phyloP scores from a whole-genome alignment of 192 early-diverging fungal species.

The Funneliformis mosseae region DNA sequence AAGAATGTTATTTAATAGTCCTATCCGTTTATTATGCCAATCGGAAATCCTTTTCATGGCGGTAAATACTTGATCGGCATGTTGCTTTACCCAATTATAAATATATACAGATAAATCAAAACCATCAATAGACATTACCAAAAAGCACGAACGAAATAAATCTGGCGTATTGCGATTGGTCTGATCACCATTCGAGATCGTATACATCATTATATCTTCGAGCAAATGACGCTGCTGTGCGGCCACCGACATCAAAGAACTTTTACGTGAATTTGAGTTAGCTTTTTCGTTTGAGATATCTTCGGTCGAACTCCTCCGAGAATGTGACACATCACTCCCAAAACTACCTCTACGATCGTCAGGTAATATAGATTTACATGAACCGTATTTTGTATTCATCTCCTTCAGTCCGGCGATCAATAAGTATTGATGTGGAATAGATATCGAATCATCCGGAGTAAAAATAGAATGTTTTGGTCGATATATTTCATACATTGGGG shows the following conservation, averaged over 20 bases:
- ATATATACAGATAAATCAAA: slow-evolving; percentile 47
- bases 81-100: slow-evolving; percentile 55
- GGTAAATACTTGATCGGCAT: slow-evolving; percentile 51
- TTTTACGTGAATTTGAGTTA: slow-evolving; percentile 43
- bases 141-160: slow-evolving; percentile 46
- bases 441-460: slow-evolving; percentile 16
- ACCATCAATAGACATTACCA: slow-evolving; percentile 51
- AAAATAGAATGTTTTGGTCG: slow-evolving; percentile 33
- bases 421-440: slow-evolving; percentile 46
- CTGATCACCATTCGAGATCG: slow-evolving; percentile 32
- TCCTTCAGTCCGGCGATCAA: slow-evolving; percentile 56
- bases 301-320: slow-evolving; percentile 42
- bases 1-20: slow-evolving; percentile 53
- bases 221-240: slow-evolving; percentile 36
- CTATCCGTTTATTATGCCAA: slow-evolving; percentile 53
- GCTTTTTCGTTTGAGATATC: slow-evolving; percentile 12
- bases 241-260: slow-evolving; percentile 47
- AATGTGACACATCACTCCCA: slow-evolving; percentile 47
- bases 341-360: slow-evolving; percentile 46
- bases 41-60: slow-evolving; percentile 43
- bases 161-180: slow-evolving; percentile 29
- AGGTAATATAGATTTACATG: slow-evolving; percentile 19
- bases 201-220: slow-evolving; percentile 50
- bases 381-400: slow-evolving; percentile 39
- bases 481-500: slow-evolving; percentile 40